phyloP scores from a whole-genome alignment of 495 filamentous ascomycete genomes.

The Aspergillus bertholletiae region DNA sequence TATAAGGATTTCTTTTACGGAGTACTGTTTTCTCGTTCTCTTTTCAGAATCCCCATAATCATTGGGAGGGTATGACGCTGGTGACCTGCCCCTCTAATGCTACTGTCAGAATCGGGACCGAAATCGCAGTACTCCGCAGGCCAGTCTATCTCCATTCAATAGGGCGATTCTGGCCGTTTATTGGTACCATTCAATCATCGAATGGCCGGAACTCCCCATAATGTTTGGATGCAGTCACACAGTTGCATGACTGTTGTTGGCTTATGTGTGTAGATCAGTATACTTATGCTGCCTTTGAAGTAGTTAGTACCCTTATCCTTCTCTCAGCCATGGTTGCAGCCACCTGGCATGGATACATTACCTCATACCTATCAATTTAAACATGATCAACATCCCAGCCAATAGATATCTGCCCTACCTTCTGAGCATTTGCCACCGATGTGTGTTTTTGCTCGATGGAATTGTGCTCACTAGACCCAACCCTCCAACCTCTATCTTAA shows the following conservation, averaged over 20 bases:
- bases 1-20: too few species aligned
- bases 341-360: background rate
- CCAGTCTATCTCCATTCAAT: too few species aligned
- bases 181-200: background rate
- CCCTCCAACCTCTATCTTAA: background rate
- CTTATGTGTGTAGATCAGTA: background rate
- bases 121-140: too few species aligned
- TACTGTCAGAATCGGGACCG: too few species aligned
- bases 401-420: background rate
- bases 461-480: background rate
- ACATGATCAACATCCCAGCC: background rate
- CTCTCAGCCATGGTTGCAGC: background rate
- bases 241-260: background rate
- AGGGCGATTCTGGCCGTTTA: background rate
- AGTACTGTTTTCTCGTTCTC: background rate
- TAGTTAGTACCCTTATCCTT: background rate
- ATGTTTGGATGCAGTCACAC: background rate
- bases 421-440: background rate
- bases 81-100: too few species aligned
- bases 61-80: background rate
- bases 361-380: background rate
- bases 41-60: background rate
- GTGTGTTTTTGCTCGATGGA: background rate
- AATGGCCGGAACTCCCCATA: too few species aligned
- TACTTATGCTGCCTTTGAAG: background rate